Conservation (phyloP, 2,329 filamentous ascomycete species). For the Fusarium albidum region DNA sequence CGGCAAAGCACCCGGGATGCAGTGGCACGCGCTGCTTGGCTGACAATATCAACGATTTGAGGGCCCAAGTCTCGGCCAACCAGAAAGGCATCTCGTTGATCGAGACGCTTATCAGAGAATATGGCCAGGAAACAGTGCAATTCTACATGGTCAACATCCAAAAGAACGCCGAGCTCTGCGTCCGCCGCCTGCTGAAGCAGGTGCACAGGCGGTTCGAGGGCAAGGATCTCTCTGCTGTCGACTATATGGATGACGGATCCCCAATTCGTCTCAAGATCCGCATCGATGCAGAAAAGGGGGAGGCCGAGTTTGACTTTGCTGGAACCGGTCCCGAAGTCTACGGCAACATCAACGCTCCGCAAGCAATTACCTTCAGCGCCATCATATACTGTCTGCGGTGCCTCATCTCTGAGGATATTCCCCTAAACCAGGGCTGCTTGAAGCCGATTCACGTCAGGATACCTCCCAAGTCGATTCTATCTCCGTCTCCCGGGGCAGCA, state of each 20-base stretch:
- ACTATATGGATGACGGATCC: slow-evolving; percentile 86
- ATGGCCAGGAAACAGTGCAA: slow-evolving; percentile 78
- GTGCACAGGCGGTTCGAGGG: slow-evolving; percentile 76
- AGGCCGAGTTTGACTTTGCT: slow-evolving; percentile 81
- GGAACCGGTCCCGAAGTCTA: slow-evolving; percentile 84
- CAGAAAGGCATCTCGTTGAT: slow-evolving; percentile 88
- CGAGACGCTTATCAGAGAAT: slow-evolving; percentile 76
- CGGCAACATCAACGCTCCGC: slow-evolving; percentile 81
- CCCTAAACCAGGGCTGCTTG: slow-evolving; percentile 83
- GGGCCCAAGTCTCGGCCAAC: slow-evolving; percentile 85
- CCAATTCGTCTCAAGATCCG: slow-evolving; percentile 78
- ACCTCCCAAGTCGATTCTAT: slow-evolving; percentile 76
- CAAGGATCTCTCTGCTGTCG: slow-evolving; percentile 73
- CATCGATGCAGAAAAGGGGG: slow-evolving; percentile 77
- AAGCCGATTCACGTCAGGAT: slow-evolving; percentile 79
- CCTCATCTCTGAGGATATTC: slow-evolving; percentile 82
- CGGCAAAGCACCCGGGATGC: slow-evolving; percentile 77
- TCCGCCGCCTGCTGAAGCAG: slow-evolving; percentile 75
- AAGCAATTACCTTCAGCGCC: slow-evolving; percentile 84
- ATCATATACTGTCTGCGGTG: slow-evolving; percentile 87
- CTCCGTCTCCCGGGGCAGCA: slow-evolving; percentile 77
- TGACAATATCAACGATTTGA: slow-evolving; percentile 84
- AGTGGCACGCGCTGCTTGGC: slow-evolving; percentile 80
- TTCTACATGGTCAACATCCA: slow-evolving; percentile 88
- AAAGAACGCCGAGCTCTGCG: slow-evolving; percentile 78